Percentiles rank a stretch among this genome's conserved stretches.
phyloP scores from a whole-genome alignment of 768 basidiomycete genomes.

The Pulveroboletus sp. region DNA sequence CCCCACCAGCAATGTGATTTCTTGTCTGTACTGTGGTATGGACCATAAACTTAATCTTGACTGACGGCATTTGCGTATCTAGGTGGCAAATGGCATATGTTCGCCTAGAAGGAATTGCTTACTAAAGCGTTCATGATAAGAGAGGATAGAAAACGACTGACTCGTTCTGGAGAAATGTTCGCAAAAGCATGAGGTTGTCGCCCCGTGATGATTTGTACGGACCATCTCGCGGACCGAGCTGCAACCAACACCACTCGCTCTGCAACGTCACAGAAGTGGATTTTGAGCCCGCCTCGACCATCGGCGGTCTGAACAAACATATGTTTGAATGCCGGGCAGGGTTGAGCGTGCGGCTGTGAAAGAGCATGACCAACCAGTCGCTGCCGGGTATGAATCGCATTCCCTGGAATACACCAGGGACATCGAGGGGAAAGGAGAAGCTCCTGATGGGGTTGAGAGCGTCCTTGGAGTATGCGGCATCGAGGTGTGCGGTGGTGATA shows the following conservation, averaged over 20 bases:
- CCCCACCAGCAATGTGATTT: constrained; percentile 23
- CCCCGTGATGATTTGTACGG: constrained; percentile 32
- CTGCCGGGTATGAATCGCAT: constrained; percentile 29
- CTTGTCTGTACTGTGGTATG: constrained; percentile 23
- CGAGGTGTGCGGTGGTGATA: constrained; percentile 19
- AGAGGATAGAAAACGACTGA: constrained; percentile 5
- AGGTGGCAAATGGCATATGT: constrained; percentile 27
- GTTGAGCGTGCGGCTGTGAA: constrained; percentile 29
- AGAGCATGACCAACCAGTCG: constrained; percentile 30
- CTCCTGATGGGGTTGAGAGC: constrained; percentile 18
- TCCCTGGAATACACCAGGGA: constrained; percentile 31
- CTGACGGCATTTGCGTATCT: constrained; percentile 24
- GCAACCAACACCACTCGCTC: constrained; percentile 29
- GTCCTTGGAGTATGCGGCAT: constrained; percentile 17
- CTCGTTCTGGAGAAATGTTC: constrained; percentile 27
- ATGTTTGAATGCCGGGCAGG: constrained; percentile 29
- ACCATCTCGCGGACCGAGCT: constrained; percentile 19
- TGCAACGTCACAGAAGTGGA: constrained; percentile 25
- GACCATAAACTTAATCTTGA: constrained; percentile 25
- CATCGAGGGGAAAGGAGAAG: constrained; percentile 27
- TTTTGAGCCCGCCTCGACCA: not conserved
- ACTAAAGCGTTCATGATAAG: not conserved
- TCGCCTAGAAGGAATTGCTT: constrained; percentile 3
- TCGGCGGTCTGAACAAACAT: constrained; percentile 25
- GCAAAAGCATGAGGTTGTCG: constrained; percentile 27